A percentile compares a stretch with the other conserved stretches of the same genome.
Conservation (phyloP, 345 rosid genomes). For the Melastoma malabathricum region DNA sequence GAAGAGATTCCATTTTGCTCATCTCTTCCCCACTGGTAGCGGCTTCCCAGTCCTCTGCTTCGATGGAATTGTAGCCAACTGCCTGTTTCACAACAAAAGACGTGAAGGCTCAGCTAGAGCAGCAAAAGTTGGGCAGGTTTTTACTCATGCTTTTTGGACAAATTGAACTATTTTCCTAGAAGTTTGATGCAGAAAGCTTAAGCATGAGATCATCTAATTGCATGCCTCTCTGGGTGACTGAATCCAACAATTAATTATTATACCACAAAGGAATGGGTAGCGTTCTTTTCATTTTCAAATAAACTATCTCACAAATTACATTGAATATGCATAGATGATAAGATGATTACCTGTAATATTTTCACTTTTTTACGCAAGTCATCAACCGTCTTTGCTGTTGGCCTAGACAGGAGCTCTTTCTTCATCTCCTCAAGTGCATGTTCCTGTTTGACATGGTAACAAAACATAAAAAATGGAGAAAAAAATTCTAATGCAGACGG, state of each 20-base stretch:
- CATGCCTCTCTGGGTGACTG: no score
- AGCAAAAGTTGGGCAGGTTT: neutral
- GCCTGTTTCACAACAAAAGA: conserved; percentile 29
- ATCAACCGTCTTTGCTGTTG: conserved; percentile 82
- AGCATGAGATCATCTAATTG: no score
- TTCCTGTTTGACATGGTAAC: conserved; percentile 35
- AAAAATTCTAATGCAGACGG: neutral
- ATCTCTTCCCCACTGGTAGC: conserved; percentile 91
- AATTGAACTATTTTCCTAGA: no score
- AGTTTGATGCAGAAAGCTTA: no score
- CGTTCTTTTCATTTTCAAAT: no score
- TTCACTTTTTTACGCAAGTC: conserved; percentile 94
- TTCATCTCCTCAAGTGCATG: conserved; percentile 70
- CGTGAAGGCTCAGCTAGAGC: neutral
- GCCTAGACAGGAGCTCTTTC: conserved; percentile 85
- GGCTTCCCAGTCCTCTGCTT: conserved; percentile 98
- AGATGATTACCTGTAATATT: conserved; percentile 68
- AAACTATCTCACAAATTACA: neutral
- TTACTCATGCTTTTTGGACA: no score
- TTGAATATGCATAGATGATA: no score
- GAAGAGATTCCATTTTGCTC: conserved; percentile 98
- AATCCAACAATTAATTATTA: no score
- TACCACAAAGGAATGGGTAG: no score
- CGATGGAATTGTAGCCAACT: conserved; percentile 92
- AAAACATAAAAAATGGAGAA: neutral